phyloP scores from a whole-genome alignment of 257 asterid species.

The Lantana camara region DNA sequence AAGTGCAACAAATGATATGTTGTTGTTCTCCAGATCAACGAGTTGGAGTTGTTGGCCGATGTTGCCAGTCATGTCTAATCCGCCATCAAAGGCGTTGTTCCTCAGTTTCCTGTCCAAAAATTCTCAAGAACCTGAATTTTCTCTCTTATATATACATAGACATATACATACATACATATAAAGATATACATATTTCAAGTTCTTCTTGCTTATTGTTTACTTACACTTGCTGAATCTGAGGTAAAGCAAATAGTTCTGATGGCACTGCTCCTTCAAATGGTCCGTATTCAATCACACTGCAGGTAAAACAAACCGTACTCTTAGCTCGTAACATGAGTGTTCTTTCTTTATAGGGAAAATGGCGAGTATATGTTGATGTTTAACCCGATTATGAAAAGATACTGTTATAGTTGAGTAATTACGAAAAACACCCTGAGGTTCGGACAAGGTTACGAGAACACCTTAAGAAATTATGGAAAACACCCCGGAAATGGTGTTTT shows the following conservation, averaged over 20 bases:
- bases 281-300: slow-evolving; percentile 87
- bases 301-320: not conserved
- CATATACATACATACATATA: too few relatives aligned
- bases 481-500: too few relatives aligned
- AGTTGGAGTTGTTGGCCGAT: slow-evolving; percentile 70
- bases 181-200: too few relatives aligned
- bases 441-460: too few relatives aligned
- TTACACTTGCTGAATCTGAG: slow-evolving; percentile 94
- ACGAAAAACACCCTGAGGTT: too few relatives aligned
- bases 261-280: slow-evolving; percentile 77
- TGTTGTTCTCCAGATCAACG: slow-evolving; percentile 76
- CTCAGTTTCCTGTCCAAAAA: slow-evolving; percentile 66
- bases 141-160: too few relatives aligned
- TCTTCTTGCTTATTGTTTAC: slow-evolving; percentile 27
- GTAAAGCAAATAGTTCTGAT: slow-evolving; percentile 61
- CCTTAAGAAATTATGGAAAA: too few relatives aligned
- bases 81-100: slow-evolving; percentile 71
- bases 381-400: too few relatives aligned
- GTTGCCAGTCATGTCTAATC: slow-evolving; percentile 67
- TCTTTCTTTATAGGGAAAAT: slow-evolving; percentile 25
- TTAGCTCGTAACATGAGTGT: slow-evolving; percentile 22
- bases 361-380: not conserved
- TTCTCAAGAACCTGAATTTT: not conserved
- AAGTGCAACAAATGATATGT: slow-evolving; percentile 69
- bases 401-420: too few relatives aligned